Base-by-base conservation (phyloP, 1,139 yeast species). In the Kurtzmaniella quercitrusa region DNA sequence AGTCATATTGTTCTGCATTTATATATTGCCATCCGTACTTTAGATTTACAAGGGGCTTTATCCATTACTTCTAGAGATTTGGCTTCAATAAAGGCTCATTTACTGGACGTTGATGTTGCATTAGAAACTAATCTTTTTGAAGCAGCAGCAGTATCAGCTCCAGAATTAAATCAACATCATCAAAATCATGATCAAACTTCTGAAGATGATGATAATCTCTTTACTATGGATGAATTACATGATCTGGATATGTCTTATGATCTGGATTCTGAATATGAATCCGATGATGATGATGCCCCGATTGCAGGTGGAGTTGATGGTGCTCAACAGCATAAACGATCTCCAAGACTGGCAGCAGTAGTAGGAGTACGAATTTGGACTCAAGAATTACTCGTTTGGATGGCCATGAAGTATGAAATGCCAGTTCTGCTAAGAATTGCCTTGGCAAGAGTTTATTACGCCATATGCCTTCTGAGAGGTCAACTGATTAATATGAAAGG, bases 281-380 rank as follows among this genome's bases (percentile, higher is more conserved):
- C 59, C n/a, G 66, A 61, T 5, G 47, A 33, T 7, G 78, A 71
- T 34, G 77, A 73, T 3, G 75, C 71, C 34, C 77, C 68, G 18
- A 73, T 68, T 21, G 72, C 60, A 46, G 57, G 65, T 40, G 71
- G 71, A 34, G 68, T 60, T 25, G 65, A 63, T 21, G 56, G 55
- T 23, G 60, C 58, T 31, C 59, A 44, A 40, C 77, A 79, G 45
- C 80, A 82, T 48, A 82, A 81, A 50, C 74, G 80, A 14, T 73
- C 83, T 3, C 81, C 85, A 3, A 75, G 77, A 51, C 81, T 88
- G 0, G 86, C 94, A 1, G 82, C 93, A 0, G 83, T 86, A 4
- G 81, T 86, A 9, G 78, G 84, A 37, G 84, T 88, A 9, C 76
- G 85, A 44, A 88, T 86, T 48, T 91, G 97, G 96, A 86, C 97